Conservation (phyloP, 306 rosid species). For the Hylodesmum podocarpum region DNA sequence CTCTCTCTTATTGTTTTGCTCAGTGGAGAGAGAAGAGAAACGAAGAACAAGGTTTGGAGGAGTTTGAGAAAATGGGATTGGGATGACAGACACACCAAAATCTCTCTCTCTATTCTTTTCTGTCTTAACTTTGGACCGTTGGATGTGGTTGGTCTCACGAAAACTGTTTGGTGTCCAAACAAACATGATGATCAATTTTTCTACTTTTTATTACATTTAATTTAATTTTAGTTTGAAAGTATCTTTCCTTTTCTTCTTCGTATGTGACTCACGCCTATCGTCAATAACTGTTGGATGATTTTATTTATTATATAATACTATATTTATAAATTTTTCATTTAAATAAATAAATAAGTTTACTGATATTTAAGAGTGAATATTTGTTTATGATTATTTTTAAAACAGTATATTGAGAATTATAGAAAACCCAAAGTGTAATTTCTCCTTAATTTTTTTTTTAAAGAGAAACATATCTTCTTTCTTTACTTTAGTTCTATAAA, state of each 20-base stretch:
- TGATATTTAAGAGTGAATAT: no score
- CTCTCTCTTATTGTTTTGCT: not conserved
- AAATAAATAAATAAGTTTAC: no score
- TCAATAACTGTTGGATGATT: not conserved
- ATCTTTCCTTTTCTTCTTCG: not conserved
- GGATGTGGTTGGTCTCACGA: not conserved
- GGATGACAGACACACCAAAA: not conserved
- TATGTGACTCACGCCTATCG: not conserved
- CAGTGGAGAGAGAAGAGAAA: not conserved
- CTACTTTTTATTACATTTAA: not conserved
- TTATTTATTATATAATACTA: not conserved
- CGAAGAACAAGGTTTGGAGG: not conserved
- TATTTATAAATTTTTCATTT: not conserved
- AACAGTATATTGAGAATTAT: no score
- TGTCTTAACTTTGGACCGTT: not conserved
- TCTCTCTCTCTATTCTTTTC: not conserved
- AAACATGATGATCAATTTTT: not conserved
- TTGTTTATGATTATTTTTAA: not conserved
- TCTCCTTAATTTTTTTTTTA: no score
- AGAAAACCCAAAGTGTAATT: no score
- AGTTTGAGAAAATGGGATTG: not conserved
- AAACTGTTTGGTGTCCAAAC: conserved; percentile 6
- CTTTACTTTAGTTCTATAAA: no score
- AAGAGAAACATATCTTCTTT: no score
- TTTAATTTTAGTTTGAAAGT: not conserved